phyloP scores from a whole-genome alignment of 2,329 filamentous ascomycete species.

The Teratosphaeria destructans region DNA sequence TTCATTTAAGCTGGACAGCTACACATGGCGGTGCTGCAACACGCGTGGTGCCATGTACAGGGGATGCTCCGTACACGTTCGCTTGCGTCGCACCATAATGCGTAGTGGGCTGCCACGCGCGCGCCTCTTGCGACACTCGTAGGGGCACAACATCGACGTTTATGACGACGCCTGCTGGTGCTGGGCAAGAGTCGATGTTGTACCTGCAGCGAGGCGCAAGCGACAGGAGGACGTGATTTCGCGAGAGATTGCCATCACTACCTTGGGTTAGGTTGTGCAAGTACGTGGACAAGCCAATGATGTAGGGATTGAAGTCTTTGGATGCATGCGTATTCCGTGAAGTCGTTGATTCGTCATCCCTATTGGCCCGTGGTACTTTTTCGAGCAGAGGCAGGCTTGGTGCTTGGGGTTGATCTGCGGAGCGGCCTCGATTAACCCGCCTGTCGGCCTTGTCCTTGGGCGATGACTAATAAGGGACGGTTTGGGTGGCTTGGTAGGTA shows the following conservation, averaged over 20 bases:
- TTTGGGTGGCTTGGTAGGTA: neutral
- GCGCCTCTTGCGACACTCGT: neutral
- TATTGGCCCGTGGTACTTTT: neutral
- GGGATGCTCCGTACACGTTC: neutral
- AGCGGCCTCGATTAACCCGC: neutral
- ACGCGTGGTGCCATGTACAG: neutral
- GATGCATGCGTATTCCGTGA: neutral
- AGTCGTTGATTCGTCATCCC: neutral
- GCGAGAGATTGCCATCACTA: neutral
- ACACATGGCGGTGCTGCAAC: neutral
- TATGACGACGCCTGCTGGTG: neutral
- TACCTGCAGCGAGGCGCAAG: neutral
- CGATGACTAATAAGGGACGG: no score
- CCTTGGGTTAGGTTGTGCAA: neutral
- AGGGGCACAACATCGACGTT: neutral
- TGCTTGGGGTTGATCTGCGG: neutral
- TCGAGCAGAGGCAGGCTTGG: neutral
- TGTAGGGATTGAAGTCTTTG: neutral
- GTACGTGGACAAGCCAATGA: neutral
- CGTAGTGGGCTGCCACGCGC: neutral
- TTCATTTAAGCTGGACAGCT: neutral
- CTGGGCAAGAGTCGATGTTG: neutral
- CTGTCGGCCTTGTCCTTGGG: neutral
- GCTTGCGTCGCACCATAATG: neutral
- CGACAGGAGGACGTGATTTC: neutral